phyloP scores from a whole-genome alignment of 169 alveolate species.

The Cryptosporidium ubiquitum region DNA sequence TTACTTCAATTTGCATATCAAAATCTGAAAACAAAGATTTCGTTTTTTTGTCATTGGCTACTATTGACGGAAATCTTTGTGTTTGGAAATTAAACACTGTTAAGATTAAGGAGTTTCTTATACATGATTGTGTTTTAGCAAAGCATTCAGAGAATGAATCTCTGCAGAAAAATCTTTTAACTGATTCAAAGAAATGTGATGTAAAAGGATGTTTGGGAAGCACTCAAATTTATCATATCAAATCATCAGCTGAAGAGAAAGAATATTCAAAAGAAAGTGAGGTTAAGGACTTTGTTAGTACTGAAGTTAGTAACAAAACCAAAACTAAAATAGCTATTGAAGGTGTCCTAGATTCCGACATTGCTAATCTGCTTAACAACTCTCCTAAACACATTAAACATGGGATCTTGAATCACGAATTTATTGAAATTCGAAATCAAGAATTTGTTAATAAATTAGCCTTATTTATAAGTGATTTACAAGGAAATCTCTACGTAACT shows the following conservation, averaged over 20 bases:
- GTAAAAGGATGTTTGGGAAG: neutral
- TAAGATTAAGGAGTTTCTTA: neutral
- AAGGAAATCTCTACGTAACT: conserved; percentile 37
- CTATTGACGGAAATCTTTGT: conserved; percentile 18
- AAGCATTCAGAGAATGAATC: neutral
- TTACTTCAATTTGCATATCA: conserved; percentile 29
- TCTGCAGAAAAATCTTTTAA: neutral
- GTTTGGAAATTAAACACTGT: conserved; percentile 18
- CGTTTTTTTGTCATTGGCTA: conserved; percentile 26
- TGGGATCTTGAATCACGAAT: conserved; percentile 54
- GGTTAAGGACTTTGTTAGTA: neutral
- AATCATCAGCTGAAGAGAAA: neutral
- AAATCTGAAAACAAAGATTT: conserved; percentile 14
- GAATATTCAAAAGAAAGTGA: neutral
- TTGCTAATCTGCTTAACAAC: neutral
- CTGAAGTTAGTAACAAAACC: neutral
- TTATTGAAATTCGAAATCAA: conserved; percentile 24
- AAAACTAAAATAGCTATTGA: neutral
- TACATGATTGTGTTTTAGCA: neutral
- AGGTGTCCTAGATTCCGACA: neutral
- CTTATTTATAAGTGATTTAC: conserved; percentile 15
- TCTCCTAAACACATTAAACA: conserved; percentile 4
- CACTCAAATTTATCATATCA: neutral
- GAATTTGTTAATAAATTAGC: conserved; percentile 5
- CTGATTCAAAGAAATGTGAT: neutral